Conservation (phyloP, 257 asterid genomes). For the Solanum rostratum region DNA sequence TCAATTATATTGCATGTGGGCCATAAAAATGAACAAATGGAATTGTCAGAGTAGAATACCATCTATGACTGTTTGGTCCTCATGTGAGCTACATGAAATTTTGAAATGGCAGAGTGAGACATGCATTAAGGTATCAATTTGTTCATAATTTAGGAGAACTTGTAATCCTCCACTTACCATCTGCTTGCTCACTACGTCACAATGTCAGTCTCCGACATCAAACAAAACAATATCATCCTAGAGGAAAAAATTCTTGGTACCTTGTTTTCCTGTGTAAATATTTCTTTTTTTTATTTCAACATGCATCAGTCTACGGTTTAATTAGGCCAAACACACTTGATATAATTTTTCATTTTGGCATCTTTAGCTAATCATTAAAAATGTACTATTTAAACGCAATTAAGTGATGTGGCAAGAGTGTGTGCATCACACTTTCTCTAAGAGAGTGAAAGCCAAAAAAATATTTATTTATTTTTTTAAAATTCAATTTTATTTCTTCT, state of each 20-base stretch:
- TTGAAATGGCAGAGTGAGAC: background rate
- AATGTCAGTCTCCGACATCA: background rate
- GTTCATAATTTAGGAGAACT: background rate
- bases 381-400: too few relatives aligned
- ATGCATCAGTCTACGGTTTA: background rate
- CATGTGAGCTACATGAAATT: background rate
- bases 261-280: background rate
- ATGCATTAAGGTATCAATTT: background rate
- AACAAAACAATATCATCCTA: background rate
- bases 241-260: background rate
- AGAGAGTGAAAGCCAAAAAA: too few relatives aligned
- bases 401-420: too few relatives aligned
- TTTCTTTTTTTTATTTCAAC: background rate
- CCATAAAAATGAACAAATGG: background rate
- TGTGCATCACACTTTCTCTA: too few relatives aligned
- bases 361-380: too few relatives aligned
- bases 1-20: background rate
- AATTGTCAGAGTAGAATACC: background rate
- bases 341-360: too few relatives aligned
- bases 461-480: too few relatives aligned
- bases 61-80: background rate
- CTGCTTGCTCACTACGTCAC: background rate
- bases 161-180: background rate
- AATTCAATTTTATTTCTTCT: too few relatives aligned
- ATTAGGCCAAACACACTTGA: too few relatives aligned